Conservation (phyloP, 2,329 filamentous ascomycete genomes). For the Sarocladiaceae sp. region DNA sequence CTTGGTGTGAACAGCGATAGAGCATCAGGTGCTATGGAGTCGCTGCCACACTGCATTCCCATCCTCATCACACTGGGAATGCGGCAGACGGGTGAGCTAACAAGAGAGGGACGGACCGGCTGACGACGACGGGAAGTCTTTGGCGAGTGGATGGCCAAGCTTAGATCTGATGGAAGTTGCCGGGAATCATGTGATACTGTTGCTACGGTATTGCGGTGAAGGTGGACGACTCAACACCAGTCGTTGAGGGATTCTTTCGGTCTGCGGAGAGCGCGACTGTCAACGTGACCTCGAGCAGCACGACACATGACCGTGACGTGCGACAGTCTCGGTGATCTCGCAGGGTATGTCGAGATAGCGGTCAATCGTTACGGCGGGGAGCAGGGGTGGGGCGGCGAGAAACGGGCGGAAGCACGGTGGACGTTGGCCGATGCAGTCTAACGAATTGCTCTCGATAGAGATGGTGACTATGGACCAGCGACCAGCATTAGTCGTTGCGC, state of each 20-base stretch:
- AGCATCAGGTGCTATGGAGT: background rate
- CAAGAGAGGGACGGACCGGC: conserved; percentile 8
- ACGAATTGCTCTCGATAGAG: background rate
- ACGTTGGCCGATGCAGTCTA: background rate
- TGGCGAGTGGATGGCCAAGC: conserved; percentile 3
- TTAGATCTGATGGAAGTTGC: background rate
- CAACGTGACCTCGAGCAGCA: conserved; percentile 2
- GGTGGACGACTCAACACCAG: background rate
- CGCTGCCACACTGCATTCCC: background rate
- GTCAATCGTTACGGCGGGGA: conserved; percentile 4
- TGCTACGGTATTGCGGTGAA: background rate
- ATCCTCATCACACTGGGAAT: background rate
- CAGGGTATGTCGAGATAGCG: background rate
- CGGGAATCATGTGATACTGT: background rate
- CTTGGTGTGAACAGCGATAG: background rate
- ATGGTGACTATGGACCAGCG: background rate
- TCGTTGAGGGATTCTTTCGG: background rate
- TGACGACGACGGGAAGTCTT: conserved; percentile 4
- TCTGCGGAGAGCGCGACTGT: background rate
- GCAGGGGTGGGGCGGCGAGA: conserved; percentile 1
- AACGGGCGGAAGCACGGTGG: background rate
- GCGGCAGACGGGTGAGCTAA: conserved; percentile 4
- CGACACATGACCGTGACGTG: conserved; percentile 3
- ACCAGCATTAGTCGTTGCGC: background rate
- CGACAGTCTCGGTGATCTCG: background rate